Evolutionary conservation across 805 yeast genomes (phyloP).

Genomic region (Candida awuae): DNA sequence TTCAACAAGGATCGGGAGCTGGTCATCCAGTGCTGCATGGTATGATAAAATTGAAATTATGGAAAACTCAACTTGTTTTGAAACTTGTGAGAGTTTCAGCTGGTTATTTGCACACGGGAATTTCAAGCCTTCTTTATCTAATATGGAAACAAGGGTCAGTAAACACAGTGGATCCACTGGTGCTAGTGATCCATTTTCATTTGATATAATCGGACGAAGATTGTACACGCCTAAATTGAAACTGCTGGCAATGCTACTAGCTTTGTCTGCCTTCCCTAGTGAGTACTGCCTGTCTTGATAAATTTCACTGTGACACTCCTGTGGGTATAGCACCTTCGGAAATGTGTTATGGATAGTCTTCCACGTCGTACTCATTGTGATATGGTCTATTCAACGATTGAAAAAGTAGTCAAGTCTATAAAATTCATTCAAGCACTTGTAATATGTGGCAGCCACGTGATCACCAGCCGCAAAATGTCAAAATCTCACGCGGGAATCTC

Average conservation of each 20-base stretch:
- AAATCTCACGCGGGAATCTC: too few relatives aligned
- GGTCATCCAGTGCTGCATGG: constrained; percentile 40
- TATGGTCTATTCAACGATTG: too few relatives aligned
- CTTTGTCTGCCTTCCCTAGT: neutral
- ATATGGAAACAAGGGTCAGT: constrained; percentile 3
- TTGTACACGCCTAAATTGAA: constrained; percentile 52
- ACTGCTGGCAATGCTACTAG: constrained; percentile 7
- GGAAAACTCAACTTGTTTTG: too few relatives aligned
- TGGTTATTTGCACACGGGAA: neutral
- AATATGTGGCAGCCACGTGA: neutral
- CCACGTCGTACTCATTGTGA: too few relatives aligned
- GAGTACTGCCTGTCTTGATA: constrained; percentile 1
- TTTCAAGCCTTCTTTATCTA: neutral
- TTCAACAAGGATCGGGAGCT: constrained; percentile 51
- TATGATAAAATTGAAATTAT: constrained; percentile 39
- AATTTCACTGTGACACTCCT: constrained; percentile 2
- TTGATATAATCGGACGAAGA: constrained; percentile 27
- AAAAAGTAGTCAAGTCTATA: too few relatives aligned
- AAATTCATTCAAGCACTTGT: too few relatives aligned
- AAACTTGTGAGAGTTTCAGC: too few relatives aligned
- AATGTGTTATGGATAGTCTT: constrained; percentile 2
- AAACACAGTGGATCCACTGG: constrained; percentile 58
- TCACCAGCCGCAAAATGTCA: neutral
- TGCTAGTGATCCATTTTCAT: constrained; percentile 20
- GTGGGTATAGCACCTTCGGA: constrained; percentile 2